A percentile compares a stretch with the other conserved stretches of the same genome.
phyloP scores from a whole-genome alignment of 148 eudicot genomes.

The Vaccinium darrowii region DNA sequence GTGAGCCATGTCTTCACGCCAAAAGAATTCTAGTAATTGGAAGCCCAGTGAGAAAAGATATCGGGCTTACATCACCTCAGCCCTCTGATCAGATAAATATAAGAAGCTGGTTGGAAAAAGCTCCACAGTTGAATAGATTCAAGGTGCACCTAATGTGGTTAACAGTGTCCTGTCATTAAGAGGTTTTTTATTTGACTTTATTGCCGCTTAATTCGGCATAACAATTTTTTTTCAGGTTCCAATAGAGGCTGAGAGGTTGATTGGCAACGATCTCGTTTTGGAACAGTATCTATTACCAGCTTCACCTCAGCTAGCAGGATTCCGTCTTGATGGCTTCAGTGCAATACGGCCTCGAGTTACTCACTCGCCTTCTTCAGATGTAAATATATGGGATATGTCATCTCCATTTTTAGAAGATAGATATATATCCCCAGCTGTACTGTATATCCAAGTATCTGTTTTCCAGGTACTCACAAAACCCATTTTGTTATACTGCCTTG shows the following conservation, averaged over 20 bases:
- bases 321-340: constrained; percentile 85
- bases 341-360: constrained; percentile 85
- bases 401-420: constrained; percentile 65
- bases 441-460: constrained; percentile 81
- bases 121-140: constrained; percentile 77
- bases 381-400: constrained; percentile 36
- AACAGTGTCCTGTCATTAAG: background rate
- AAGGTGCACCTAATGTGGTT: constrained; percentile 51
- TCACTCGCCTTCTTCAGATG: constrained; percentile 73
- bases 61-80: constrained; percentile 42
- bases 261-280: constrained; percentile 68
- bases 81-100: constrained; percentile 64
- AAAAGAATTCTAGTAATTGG: constrained; percentile 78
- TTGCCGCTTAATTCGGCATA: background rate
- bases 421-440: constrained; percentile 61
- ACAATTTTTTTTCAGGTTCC: constrained; percentile 57
- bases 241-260: constrained; percentile 73
- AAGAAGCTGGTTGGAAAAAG: constrained; percentile 71
- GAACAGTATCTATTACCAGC: constrained; percentile 80
- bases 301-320: constrained; percentile 84
- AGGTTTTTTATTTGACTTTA: background rate
- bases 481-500: constrained; percentile 2
- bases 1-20: constrained; percentile 83
- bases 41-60: constrained; percentile 49
- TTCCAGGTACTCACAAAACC: constrained; percentile 58